Conservation (phyloP, 176 grass and related monocot genomes). For the Hordeum vulgare region DNA sequence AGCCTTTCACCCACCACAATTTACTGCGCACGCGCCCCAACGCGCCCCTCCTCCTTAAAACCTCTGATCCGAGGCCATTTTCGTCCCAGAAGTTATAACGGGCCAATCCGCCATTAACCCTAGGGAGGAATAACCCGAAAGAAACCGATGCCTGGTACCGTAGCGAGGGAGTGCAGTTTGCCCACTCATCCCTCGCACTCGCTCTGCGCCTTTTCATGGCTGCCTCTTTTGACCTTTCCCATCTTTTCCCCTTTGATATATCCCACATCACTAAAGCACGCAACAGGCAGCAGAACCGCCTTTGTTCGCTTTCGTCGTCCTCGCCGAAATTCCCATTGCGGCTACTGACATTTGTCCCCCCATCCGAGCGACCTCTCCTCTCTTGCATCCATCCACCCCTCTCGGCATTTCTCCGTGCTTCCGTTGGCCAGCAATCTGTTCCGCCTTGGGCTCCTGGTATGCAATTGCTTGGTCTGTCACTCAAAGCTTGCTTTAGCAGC, state of each 20-base stretch:
- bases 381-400: background rate
- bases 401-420: background rate
- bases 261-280: conserved; percentile 15
- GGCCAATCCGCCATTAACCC: conserved; percentile 14
- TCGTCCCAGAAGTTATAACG: background rate
- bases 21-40: background rate
- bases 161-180: background rate
- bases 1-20: background rate
- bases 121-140: background rate
- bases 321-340: conserved; percentile 15
- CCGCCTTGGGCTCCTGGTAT: background rate
- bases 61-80: background rate
- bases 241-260: background rate
- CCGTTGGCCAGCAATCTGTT: background rate
- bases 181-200: conserved; percentile 40
- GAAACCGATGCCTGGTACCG: background rate
- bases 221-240: conserved; percentile 22
- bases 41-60: background rate
- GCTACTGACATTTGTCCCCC: conserved; percentile 20
- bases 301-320: conserved; percentile 2
- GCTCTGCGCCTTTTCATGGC: conserved; percentile 38
- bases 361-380: background rate
- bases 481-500: background rate
- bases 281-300: background rate
- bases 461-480: background rate